Evolutionary conservation across 2,329 filamentous ascomycete genomes (phyloP).

Genomic region (Colletotrichum tanaceti): DNA sequence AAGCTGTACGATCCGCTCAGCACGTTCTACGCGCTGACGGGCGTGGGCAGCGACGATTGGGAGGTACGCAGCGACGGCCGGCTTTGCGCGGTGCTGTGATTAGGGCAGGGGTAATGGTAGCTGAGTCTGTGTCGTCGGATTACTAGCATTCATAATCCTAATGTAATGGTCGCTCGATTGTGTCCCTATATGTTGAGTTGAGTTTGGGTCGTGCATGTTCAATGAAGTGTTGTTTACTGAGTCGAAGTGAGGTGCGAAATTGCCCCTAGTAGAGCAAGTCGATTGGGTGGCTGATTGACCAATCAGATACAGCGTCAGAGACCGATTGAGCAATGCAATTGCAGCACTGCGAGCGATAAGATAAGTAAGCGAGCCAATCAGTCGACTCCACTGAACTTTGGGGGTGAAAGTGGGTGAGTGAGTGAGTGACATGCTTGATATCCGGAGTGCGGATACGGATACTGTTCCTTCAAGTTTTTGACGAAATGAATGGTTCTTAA

Average conservation of each 20-base stretch:
- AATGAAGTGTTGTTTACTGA: neutral
- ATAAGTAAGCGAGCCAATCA: too few species aligned
- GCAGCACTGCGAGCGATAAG: neutral
- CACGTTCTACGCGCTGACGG: constrained; percentile 61
- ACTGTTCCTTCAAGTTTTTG: too few species aligned
- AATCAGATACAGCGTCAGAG: neutral
- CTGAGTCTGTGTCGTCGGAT: neutral
- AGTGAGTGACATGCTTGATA: neutral
- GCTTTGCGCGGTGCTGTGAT: constrained; percentile 37
- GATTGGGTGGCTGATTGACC: neutral
- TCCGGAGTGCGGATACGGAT: too few species aligned
- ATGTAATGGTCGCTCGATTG: neutral
- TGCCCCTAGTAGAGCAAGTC: neutral
- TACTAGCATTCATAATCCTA: neutral
- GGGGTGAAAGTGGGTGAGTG: neutral
- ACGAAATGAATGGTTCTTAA: too few species aligned
- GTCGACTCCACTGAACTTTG: neutral
- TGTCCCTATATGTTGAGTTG: neutral
- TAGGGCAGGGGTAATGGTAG: too few species aligned
- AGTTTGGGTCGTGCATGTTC: too few species aligned
- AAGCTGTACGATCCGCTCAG: constrained; percentile 57
- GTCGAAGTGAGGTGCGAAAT: neutral
- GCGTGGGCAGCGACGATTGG: constrained; percentile 65
- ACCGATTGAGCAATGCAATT: neutral
- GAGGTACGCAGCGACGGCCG: constrained; percentile 45